Base-by-base conservation (phyloP, 305 asterid genomes). In the Ajuga reptans region DNA sequence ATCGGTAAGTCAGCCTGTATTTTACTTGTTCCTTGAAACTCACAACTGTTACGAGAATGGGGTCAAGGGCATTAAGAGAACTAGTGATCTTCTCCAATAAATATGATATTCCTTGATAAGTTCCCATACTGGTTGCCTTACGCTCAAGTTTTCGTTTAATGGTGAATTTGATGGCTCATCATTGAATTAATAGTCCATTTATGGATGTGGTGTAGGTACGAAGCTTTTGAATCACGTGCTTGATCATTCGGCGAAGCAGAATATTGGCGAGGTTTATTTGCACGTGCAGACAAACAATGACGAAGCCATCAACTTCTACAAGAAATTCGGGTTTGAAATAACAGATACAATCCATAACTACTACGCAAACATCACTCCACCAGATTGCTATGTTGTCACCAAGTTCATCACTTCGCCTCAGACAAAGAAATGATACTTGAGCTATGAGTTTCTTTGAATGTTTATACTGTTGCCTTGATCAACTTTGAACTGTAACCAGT, bases 251-350 rank as follows among this genome's bases (percentile, higher is more conserved):
- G 29, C 75, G 15, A 90, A 86, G 87, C 89, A 90, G 88, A 90
- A 78, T 76, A 83, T 86, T 45, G 86, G 89, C 1, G 96, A 90
- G 87, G 79, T 89, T 73, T 93, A 87, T 89, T 76, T 93, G 83
- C 98, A 93, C 5, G 95, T 88, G 79, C 96, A 88, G 86, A 93
- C 95, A 5, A 90, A 85, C 80, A 93, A 90, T n/a, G 94, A 92
- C 10, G 95, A 93, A 9, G 98, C 91, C 69, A 93, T 93, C 82
- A 87, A 85, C 61, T 93, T 90, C 84, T 93, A 90, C 82, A 78
- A 83, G 89, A 92, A 90, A 75, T 90, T 89, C 7, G 95, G 87
- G 36, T 93, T 93, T 36, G 94, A 87, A 77, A 86, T 90, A 78
- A 87, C 97, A 11, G 92, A 83, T 10, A 90, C 92, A 31, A 89